Evolutionary conservation across 2,329 filamentous ascomycete genomes (phyloP), one percentile per base, ranked within the genome.

Genomic region (Epichloe brachyelytri): DNA sequence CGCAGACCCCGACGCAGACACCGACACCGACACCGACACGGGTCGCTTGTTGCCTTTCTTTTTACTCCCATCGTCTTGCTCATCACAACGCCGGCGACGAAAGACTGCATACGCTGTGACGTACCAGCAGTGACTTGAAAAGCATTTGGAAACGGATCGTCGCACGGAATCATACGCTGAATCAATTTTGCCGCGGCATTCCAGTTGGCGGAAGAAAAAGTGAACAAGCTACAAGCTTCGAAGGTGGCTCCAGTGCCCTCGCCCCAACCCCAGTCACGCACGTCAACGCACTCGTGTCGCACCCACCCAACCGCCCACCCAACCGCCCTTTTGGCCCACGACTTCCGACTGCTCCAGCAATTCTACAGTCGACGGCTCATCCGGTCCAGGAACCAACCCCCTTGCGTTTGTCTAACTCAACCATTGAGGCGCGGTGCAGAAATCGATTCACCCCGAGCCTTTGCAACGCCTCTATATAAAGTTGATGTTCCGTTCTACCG

Each of bases 381-480:
- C 46, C 19, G 33, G 39, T 19, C 34, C 49, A 44, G 38, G 46
- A 49, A 47, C 46, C 54, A 52, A 47, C 52, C 54, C 52, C 50
- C 50, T 54, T 53, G 50, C 52, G 37, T 54, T 39, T 46, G 47
- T 43, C 54, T 39, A 26, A 40, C 30, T 51, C 43, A 47, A 49
- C 19, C 51, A 46, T 53, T 43, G 49, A 48, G 44, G 48, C 51
- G 30, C 6, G 38, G 48, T 33, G 36, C 46, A 49, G 43, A 44
- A 36, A n/a, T 50, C 37, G 38, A 43, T 43, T 52, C 40, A 39
- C 11, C 17, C 39, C 11, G 34, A 43, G 22, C 20, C 30, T 40
- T 43, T 33, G 48, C 20, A 37, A 39, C 30, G 20, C 37, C 38
- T 33, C 37, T 54, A 56, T 56, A 54, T 54, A 56, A 56, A 54